These are phyloP conservation scores for Cordyceps javanica DNA, from an alignment of 2,329 filamentous ascomycete genomes.

Conservation along the genomic window DNA sequence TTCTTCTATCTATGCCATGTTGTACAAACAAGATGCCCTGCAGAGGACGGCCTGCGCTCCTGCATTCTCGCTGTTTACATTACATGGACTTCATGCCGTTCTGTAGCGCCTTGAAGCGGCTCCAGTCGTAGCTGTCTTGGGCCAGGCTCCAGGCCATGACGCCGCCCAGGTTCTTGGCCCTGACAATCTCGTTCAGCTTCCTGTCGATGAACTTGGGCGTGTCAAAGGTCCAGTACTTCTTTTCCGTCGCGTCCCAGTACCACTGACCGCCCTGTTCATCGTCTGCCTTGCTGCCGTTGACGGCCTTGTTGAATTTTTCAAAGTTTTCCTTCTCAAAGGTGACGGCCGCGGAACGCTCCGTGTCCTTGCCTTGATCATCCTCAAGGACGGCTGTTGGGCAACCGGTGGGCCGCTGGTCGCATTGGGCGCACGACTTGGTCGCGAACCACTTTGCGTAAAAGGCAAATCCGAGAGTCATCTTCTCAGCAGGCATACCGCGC, in stretches of 20 bases:
- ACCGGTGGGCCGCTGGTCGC: slow-evolving; percentile 45
- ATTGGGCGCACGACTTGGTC: slow-evolving; percentile 42
- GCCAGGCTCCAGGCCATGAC: slow-evolving; percentile 49
- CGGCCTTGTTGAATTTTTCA: slow-evolving; percentile 34
- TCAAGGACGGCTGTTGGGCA: slow-evolving; percentile 56
- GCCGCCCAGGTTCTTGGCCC: slow-evolving; percentile 37
- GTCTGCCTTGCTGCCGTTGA: slow-evolving; percentile 35
- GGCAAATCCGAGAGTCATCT: slow-evolving; percentile 60
- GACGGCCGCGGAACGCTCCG: slow-evolving; percentile 39
- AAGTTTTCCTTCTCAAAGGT: slow-evolving; percentile 33
- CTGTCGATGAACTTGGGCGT: slow-evolving; percentile 38
- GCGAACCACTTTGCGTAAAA: slow-evolving; percentile 66
- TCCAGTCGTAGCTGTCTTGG: slow-evolving; percentile 39
- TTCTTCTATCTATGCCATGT: not conserved
- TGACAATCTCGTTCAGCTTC: slow-evolving; percentile 42
- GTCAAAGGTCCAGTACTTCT: slow-evolving; percentile 52
- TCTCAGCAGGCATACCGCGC: slow-evolving; percentile 47
- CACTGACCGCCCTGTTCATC: slow-evolving; percentile 47
- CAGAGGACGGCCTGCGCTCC: too few species aligned
- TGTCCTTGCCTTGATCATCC: slow-evolving; percentile 52
- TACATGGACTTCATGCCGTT: slow-evolving; percentile 17
- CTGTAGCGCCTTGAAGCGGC: slow-evolving; percentile 38
- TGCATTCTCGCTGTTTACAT: too few species aligned
- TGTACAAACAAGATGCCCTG: not conserved
- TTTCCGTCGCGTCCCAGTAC: slow-evolving; percentile 41